Base-by-base conservation (phyloP, 345 rosid genomes). In the Brassica juncea region DNA sequence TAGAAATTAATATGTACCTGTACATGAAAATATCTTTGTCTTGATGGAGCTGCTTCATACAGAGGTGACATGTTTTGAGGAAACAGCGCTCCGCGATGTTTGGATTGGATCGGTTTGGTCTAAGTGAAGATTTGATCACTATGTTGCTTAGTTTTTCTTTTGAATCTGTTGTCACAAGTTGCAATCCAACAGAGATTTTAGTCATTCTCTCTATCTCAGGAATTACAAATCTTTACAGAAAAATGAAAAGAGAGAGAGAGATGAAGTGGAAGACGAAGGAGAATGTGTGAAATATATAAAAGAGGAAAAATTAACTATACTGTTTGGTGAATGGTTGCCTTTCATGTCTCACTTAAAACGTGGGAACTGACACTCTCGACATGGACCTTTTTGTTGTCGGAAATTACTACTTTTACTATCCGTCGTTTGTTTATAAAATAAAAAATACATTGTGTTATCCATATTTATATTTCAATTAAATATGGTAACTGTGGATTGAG, bases 1-100 rank as follows among this genome's bases (percentile, higher is more conserved):
- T 9, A 68, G 21, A 47, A 8, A 35, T 31, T 6, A 19, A 19
- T 19, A 19, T 1, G 54, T 79, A 91, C 98, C 89, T 90, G 87
- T 93, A 93, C 95, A 91, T 93, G 88, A 88, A 93, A 27, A 93
- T 78, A 74, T 93, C 95, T 81, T 87, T 85, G 84, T 88, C 84
- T 0, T 75, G 85, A 35, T 74, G 81, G 61, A 91, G 81, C 6
- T 82, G 84, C 77, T 86, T 86, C 74, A 16, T 35, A 81, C 98
- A 93, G 4, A 89, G 82, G 37, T 64, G 81, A 63, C 98, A 93
- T 2, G 89, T 77, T 70, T 85, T 86, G 85, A 88, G 90, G 68
- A 69, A 87, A 83, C 88, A 87, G 49, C 64, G 80, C 28, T 82
- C 63, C 3, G 73, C 54, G 37, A 25, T 65, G 59, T 15, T 76